phyloP scores from a whole-genome alignment of 495 filamentous ascomycete species.

The Pyrenula massariospora region DNA sequence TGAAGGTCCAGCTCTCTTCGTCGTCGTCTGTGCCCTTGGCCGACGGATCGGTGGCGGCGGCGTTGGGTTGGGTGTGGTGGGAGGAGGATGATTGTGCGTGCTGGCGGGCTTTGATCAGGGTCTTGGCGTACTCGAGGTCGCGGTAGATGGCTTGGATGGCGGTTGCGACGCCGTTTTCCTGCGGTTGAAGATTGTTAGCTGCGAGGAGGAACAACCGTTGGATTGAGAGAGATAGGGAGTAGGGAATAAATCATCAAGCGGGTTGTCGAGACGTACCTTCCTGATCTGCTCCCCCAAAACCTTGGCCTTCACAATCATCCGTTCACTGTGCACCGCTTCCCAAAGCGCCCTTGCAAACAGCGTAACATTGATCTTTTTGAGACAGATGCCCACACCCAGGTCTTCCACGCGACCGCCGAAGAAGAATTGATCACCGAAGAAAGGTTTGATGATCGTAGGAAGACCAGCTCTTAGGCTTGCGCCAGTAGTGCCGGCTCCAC shows the following conservation, averaged over 20 bases:
- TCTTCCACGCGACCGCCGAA: constrained; percentile 84
- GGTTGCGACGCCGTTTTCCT: constrained; percentile 82
- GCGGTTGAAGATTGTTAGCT: constrained; percentile 2
- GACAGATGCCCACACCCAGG: constrained; percentile 78
- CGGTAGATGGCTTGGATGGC: constrained; percentile 92
- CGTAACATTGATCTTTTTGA: constrained; percentile 78
- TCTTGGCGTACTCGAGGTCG: constrained; percentile 90
- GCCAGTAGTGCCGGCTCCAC: constrained; percentile 89
- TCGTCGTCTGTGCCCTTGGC: constrained; percentile 42
- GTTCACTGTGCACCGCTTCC: constrained; percentile 77
- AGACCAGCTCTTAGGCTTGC: constrained; percentile 86
- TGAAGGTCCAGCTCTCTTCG: constrained; percentile 64
- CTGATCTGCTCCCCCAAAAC: constrained; percentile 78
- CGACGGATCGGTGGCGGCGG: constrained; percentile 23
- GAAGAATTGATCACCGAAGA: constrained; percentile 98
- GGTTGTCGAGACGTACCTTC: constrained; percentile 54
- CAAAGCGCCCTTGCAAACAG: constrained; percentile 79
- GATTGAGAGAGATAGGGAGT: background rate
- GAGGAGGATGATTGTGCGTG: constrained; percentile 28
- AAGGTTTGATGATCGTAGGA: constrained; percentile 90
- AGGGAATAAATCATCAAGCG: background rate
- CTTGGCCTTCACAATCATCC: constrained; percentile 79
- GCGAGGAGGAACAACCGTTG: no score
- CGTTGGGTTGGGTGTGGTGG: constrained; percentile 23
- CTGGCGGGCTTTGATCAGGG: constrained; percentile 57